Conservation (phyloP, 768 basidiomycete species). For the Calvatia gigantea region DNA sequence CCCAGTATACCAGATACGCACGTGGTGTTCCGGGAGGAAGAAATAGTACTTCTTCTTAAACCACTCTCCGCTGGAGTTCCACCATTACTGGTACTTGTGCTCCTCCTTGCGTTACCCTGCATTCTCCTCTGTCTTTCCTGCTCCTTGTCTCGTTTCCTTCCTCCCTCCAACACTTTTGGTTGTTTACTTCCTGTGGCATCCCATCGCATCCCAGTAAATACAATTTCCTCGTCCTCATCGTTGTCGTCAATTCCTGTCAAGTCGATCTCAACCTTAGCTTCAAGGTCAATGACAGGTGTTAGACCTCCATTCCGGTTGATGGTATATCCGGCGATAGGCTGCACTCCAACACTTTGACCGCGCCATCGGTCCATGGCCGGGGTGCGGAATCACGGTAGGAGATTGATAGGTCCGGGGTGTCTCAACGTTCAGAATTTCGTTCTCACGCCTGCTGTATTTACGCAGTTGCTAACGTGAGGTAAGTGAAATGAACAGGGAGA, state of each 20-base stretch:
- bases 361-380: background rate
- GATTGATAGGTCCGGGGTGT: no score
- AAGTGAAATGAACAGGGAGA: no score
- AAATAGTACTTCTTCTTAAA: no score
- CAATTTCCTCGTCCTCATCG: background rate
- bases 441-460: background rate
- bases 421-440: no score
- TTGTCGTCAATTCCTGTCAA: background rate
- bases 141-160: background rate
- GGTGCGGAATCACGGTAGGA: no score
- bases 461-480: background rate
- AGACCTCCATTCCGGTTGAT: background rate
- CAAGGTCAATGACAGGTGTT: background rate
- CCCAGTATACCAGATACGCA: no score
- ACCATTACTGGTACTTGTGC: background rate
- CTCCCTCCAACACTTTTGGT: background rate
- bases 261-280: background rate
- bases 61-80: no score
- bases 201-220: background rate
- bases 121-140: background rate
- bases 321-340: background rate
- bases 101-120: background rate
- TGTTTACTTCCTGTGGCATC: background rate
- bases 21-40: no score
- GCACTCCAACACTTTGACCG: background rate